Evolutionary conservation across 2,329 filamentous ascomycete genomes (phyloP), one percentile per base, ranked within the genome.

Genomic region (Pezicula carpinea): DNA sequence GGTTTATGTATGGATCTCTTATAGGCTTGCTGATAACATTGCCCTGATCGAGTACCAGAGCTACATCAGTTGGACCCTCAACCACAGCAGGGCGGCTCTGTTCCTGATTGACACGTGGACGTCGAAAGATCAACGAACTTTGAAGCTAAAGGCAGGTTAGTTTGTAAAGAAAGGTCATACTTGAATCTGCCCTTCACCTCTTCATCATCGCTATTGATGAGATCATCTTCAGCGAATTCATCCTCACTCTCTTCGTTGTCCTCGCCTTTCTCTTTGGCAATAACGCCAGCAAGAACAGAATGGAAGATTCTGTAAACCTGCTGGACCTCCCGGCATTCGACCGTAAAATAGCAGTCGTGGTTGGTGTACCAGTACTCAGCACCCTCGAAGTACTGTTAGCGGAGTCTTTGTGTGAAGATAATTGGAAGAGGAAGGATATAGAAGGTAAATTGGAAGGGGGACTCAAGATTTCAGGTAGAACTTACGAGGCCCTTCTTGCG

Each of bases 51-150:
- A 5, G 5, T 29, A 14, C 32, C 26, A 15, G 10, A 14, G 18
- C 8, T 10, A 19, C 18, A 23, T 45, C 19, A 6, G 19, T 14
- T 40, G 21, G 19, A 17, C 7, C 32, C n/a, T 50, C 46, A 49
- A 47, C 55, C 3, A 48, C 23, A 4, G 44, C 33, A 31, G 57
- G 41, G 22, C 17, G 7, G 5, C 18, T 17, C 15, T 3, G 17
- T 6, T 38, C 6, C 15, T 38, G 35, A 18, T 21, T 21, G 10
- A 38, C 3, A 13, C 21, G 17, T 17, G 15, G 35, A 13, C 17
- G 17, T 38, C 50, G 54, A 32, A 54, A 44, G n/a, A 59, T 53
- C 22, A 51, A 50, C 5, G 46, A 21, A 31, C 52, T 56, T 7
- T 47, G 44, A 15, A 56, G 32, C 55, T 59, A 33, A n/a, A 19